Conservation (phyloP, 169 alveolate genomes). For the Cyclospora cayetanensis region DNA sequence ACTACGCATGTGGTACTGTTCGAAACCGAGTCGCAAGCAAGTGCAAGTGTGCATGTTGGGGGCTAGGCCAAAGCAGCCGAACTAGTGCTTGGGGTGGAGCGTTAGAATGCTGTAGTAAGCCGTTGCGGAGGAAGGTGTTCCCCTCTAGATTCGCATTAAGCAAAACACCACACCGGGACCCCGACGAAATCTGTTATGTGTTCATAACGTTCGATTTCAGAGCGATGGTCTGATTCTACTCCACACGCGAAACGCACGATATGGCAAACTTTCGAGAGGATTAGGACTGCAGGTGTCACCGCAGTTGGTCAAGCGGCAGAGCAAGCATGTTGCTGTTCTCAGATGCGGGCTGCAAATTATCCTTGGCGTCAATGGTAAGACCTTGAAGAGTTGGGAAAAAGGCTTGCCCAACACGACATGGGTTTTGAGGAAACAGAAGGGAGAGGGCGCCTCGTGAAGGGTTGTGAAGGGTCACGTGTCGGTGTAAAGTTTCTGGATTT, state of each 20-base stretch:
- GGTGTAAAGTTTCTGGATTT: background rate
- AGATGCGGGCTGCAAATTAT: slow-evolving; percentile 80
- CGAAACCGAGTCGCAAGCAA: too few species aligned
- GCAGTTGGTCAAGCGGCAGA: slow-evolving; percentile 81
- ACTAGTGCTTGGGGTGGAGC: too few species aligned
- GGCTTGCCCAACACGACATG: background rate
- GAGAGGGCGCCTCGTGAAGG: too few species aligned
- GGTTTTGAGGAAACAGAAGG: background rate
- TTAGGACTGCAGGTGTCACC: slow-evolving; percentile 81
- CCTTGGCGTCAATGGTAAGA: slow-evolving; percentile 85
- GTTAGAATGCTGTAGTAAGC: too few species aligned
- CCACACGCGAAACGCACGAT: slow-evolving; percentile 87
- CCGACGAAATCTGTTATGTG: too few species aligned
- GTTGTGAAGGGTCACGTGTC: background rate
- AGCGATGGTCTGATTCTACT: slow-evolving; percentile 63
- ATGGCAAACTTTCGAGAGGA: slow-evolving; percentile 88
- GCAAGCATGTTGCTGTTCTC: slow-evolving; percentile 82
- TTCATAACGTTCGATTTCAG: background rate
- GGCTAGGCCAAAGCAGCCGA: too few species aligned
- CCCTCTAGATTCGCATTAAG: too few species aligned
- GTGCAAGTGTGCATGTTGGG: too few species aligned
- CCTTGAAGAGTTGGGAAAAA: background rate
- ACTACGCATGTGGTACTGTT: too few species aligned
- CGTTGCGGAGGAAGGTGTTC: too few species aligned
- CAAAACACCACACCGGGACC: too few species aligned